Base-by-base conservation (phyloP, 495 filamentous ascomycete species). In the Lichenothelia convexa region DNA sequence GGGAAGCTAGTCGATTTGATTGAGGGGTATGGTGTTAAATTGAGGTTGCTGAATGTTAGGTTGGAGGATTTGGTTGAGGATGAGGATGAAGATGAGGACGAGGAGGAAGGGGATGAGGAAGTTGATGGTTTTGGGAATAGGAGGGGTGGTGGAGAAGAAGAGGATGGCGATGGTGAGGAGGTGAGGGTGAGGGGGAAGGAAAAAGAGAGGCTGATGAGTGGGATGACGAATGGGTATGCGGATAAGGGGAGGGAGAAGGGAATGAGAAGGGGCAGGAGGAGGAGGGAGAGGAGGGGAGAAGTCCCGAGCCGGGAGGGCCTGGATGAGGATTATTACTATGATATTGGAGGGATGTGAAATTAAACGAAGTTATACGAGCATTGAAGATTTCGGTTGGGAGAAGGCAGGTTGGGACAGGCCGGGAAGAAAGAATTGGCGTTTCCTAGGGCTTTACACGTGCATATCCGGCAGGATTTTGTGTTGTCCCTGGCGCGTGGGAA, bases 11-110 rank as follows among this genome's bases (percentile, higher is more conserved):
- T 93, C 36, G 70, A 75, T 24, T 57, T 93, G 45, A 76, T 99
- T 19, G 68, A 71, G 43, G 78, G 87, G 43, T 95, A 93, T 50
- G 87, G 91, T 3, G 58, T 94, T 24, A 92, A 92, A 64, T 92
- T 99, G 38, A 63, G 91, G 22, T 53, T 99, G 43, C 60, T 99
- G 40, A 99, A 99, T 58, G 80, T 99, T 26, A 63, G 82, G 40
- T 76, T 92, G 54, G 83, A 92, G 48, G 79, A 67, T 37, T 65
- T 73, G 42, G 16, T 9, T 7, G 30, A 8, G 16, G 30, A 17
- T 6, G 30, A 32, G 30, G 30, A 7, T 7, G 9, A 9, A 6
- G 24, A 27, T 7, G 7, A 8, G 24, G 8, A 7, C 24, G 24
- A 13, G 24, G 13, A 13, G 13, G 24, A 27, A 13, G 24, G 24